These are phyloP conservation scores for Begonia peltatifolia DNA, from an alignment of 306 rosid species.

Conservation along the genomic window DNA sequence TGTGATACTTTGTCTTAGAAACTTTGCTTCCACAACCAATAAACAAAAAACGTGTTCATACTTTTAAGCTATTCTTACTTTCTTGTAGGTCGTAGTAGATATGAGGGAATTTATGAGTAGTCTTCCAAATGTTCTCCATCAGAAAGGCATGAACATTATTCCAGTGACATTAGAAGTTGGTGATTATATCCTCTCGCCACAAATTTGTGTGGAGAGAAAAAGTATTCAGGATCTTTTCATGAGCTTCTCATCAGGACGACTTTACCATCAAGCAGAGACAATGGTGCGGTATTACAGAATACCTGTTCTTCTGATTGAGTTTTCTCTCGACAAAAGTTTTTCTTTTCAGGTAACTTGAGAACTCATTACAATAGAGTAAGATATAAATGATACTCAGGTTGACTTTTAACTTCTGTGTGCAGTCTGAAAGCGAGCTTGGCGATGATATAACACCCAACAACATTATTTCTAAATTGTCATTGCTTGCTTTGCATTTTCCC, in stretches of 20 bases:
- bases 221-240: conserved; percentile 92
- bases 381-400: conserved; percentile 5
- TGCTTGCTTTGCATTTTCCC: conserved; percentile 82
- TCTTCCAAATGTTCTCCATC: conserved; percentile 97
- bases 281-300: conserved; percentile 91
- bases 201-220: conserved; percentile 92
- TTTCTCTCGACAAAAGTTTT: conserved; percentile 92
- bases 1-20: conserved; percentile 17
- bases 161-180: conserved; percentile 97
- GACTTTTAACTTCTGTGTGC: conserved; percentile 20
- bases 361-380: conserved; percentile 1
- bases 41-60: too few relatives aligned
- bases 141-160: conserved; percentile 79
- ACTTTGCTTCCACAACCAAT: conserved; percentile 1
- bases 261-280: conserved; percentile 86
- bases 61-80: conserved; percentile 10
- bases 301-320: conserved; percentile 90
- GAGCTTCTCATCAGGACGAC: conserved; percentile 98
- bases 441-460: conserved; percentile 86
- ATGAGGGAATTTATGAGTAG: conserved; percentile 99
- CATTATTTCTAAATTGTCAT: conserved; percentile 82
- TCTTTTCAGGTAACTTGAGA: conserved; percentile 72
- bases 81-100: conserved; percentile 82
- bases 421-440: conserved; percentile 92
- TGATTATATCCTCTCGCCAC: conserved; percentile 90